A percentile compares a stretch with the other conserved stretches of the same genome.
phyloP scores from a whole-genome alignment of 441 rosid species.

The Dalechampia spathulata region DNA sequence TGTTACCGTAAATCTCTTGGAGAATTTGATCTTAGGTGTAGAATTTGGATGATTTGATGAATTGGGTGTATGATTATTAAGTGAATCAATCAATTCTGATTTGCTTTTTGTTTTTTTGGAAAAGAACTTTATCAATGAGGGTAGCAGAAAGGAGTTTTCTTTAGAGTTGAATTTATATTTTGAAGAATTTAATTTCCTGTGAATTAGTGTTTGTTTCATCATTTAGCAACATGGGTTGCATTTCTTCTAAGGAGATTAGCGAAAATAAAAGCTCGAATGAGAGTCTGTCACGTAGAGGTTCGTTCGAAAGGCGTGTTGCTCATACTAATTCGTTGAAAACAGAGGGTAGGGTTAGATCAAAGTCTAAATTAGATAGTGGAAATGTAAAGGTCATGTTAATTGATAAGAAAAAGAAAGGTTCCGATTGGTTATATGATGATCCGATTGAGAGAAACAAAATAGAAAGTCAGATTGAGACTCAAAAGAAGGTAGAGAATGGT shows the following conservation, averaged over 20 bases:
- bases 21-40: too few species aligned
- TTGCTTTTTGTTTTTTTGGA: too few species aligned
- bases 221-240: constrained; percentile 58
- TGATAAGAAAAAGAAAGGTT: constrained; percentile 44
- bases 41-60: constrained; percentile 16
- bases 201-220: background rate
- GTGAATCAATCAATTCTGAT: background rate
- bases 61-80: constrained; percentile 9
- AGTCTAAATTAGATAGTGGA: constrained; percentile 31
- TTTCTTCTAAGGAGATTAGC: constrained; percentile 49
- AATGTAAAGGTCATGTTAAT: constrained; percentile 44
- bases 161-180: constrained; percentile 13
- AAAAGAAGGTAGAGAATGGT: constrained; percentile 36
- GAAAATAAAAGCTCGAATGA: constrained; percentile 37
- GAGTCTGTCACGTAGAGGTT: constrained; percentile 40
- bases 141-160: background rate
- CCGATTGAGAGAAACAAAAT: constrained; percentile 20
- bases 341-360: constrained; percentile 38
- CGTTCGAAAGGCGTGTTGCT: constrained; percentile 41
- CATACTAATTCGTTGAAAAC: constrained; percentile 45
- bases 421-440: constrained; percentile 35
- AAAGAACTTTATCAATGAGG: background rate
- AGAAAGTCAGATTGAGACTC: constrained; percentile 9
- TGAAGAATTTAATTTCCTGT: too few species aligned
- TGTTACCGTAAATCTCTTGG: too few species aligned